phyloP scores from a whole-genome alignment of 108 stramenopile genomes.

The Conticribra guillardii region DNA sequence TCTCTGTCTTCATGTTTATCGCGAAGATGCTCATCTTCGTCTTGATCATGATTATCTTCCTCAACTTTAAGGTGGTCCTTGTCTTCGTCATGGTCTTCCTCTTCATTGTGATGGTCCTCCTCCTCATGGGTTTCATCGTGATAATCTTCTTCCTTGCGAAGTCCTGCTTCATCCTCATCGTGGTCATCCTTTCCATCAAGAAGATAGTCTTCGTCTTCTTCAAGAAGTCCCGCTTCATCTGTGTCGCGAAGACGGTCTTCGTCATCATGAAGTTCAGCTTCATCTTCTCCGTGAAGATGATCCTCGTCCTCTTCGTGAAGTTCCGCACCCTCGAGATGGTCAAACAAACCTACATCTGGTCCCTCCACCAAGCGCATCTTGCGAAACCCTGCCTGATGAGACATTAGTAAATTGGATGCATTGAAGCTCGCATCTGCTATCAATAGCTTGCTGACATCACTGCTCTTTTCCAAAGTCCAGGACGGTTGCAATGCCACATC shows the following conservation, averaged over 20 bases:
- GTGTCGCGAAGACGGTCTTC: too few relatives aligned
- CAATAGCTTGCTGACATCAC: too few relatives aligned
- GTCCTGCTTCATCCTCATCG: not conserved
- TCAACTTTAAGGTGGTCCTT: not conserved
- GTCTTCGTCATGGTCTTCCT: not conserved
- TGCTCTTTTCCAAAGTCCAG: too few relatives aligned
- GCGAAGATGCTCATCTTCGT: not conserved
- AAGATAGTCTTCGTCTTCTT: not conserved
- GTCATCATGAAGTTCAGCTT: too few relatives aligned
- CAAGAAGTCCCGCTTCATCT: not conserved
- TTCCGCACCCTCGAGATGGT: too few relatives aligned
- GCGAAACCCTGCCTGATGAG: too few relatives aligned
- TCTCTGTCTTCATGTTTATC: not conserved
- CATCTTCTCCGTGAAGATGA: too few relatives aligned
- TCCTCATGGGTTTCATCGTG: not conserved
- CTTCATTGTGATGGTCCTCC: not conserved
- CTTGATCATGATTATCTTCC: not conserved
- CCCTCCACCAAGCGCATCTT: too few relatives aligned
- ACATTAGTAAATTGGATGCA: too few relatives aligned
- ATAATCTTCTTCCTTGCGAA: not conserved
- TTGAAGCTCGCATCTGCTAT: too few relatives aligned
- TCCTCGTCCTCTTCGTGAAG: too few relatives aligned
- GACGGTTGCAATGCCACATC: not conserved
- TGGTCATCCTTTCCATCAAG: not conserved
- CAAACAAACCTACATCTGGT: too few relatives aligned